Evolutionary conservation across 225 moss, liverwort and hornwort genomes (phyloP).

Genomic region (Marchantia polymorpha): DNA sequence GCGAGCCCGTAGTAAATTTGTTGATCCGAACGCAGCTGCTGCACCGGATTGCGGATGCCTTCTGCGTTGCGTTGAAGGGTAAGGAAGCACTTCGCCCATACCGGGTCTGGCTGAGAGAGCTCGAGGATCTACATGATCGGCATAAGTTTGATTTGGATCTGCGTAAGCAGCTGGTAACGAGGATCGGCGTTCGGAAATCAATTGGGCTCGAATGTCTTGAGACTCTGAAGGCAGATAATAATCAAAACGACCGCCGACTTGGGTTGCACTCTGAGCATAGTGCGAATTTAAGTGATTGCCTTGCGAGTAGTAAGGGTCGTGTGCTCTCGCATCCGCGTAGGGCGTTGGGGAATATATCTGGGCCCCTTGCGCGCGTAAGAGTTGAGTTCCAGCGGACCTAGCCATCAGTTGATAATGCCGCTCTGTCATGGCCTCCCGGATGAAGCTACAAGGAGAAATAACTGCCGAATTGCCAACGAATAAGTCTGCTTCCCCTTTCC

Average conservation of each 20-base stretch:
- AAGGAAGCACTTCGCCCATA: conserved; percentile 20
- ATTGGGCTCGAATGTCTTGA: conserved; percentile 26
- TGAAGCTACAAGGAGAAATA: too few species aligned
- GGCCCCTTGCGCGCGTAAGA: conserved; percentile 11
- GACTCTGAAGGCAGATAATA: conserved; percentile 4
- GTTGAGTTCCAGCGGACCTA: conserved; percentile 12
- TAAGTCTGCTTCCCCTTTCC: too few species aligned
- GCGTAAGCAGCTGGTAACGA: conserved; percentile 16
- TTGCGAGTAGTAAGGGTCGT: conserved; percentile 23
- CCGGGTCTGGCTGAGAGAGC: conserved; percentile 12
- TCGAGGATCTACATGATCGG: conserved; percentile 15
- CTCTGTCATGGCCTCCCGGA: conserved; percentile 9
- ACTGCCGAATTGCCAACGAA: too few species aligned
- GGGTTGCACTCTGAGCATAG: not conserved
- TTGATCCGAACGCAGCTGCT: not conserved
- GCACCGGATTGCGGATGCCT: conserved; percentile 7
- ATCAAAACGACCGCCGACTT: conserved; percentile 2
- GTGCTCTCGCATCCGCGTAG: conserved; percentile 13
- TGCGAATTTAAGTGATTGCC: not conserved
- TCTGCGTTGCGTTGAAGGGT: conserved; percentile 18
- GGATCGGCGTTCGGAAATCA: conserved; percentile 21
- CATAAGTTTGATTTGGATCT: conserved; percentile 18
- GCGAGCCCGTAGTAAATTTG: conserved; percentile 21
- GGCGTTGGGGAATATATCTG: conserved; percentile 14
- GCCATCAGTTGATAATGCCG: conserved; percentile 32